Conservation (phyloP, 1,284 basidiomycete genomes). For the Leccinum fuscescens region DNA sequence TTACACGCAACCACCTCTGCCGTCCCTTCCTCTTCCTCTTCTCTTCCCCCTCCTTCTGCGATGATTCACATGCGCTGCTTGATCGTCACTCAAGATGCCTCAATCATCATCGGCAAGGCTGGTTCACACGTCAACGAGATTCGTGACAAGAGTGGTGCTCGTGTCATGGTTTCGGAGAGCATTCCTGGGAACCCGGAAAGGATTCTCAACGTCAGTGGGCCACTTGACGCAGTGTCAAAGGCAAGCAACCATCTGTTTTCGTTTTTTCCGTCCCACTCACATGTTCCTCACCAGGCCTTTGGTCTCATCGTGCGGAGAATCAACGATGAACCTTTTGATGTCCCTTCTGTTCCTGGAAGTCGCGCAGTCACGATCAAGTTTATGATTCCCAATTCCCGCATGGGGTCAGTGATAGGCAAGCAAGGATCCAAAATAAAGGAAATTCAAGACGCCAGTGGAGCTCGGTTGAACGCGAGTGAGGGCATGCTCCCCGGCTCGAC, state of each 20-base stretch:
- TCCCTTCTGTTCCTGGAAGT: constrained; percentile 95
- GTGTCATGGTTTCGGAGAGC: constrained; percentile 94
- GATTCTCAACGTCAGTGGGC: constrained; percentile 94
- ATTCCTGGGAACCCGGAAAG: constrained; percentile 98
- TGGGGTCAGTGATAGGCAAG: constrained; percentile 99
- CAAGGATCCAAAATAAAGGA: constrained; percentile 98
- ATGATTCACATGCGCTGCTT: constrained; percentile 92
- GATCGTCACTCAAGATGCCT: constrained; percentile 98
- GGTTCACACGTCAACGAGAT: constrained; percentile 99
- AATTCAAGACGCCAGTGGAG: constrained; percentile 98
- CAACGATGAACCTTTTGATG: constrained; percentile 98
- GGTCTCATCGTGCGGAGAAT: constrained; percentile 98
- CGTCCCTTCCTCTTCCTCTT: constrained; percentile 48
- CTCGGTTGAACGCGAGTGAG: constrained; percentile 93
- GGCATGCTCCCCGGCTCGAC: constrained; percentile 99
- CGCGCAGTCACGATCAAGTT: constrained; percentile 99
- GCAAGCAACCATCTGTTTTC: constrained; percentile 42
- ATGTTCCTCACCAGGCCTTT: constrained; percentile 70
- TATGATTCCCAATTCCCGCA: constrained; percentile 98
- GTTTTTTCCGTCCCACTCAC: constrained; percentile 8
- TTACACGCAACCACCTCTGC: constrained; percentile 40
- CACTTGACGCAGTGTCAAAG: constrained; percentile 98
- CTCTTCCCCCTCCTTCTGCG: constrained; percentile 52
- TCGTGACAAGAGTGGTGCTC: constrained; percentile 93
- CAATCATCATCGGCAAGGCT: constrained; percentile 97